Percentiles rank a stretch among this genome's conserved stretches.
Evolutionary conservation across 179 eudicot species (phyloP).

Genomic region (Sideroxylon spinosum): DNA sequence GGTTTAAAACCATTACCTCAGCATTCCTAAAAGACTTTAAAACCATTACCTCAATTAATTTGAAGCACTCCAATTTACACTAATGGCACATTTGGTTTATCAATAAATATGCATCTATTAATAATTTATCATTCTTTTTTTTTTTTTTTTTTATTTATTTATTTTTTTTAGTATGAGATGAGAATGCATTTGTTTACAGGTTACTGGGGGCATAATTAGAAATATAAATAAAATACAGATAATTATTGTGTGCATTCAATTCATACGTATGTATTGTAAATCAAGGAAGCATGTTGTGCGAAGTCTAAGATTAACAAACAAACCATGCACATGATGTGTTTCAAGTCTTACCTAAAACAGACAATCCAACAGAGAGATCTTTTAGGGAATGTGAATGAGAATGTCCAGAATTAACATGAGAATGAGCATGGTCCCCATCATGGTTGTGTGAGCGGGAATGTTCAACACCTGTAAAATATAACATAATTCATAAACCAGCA

Average conservation of each 20-base stretch:
- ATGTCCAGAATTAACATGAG: slow-evolving; percentile 40
- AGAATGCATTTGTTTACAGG: too few species aligned
- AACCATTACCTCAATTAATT: too few species aligned
- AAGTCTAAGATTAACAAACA: not conserved
- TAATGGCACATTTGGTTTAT: too few species aligned
- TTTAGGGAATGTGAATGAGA: slow-evolving; percentile 66
- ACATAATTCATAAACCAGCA: not conserved
- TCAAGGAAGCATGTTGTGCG: not conserved
- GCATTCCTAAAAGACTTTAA: too few species aligned
- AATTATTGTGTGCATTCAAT: too few species aligned
- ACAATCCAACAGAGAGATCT: slow-evolving; percentile 90
- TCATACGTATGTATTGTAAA: not conserved
- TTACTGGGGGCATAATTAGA: too few species aligned
- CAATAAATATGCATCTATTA: too few species aligned
- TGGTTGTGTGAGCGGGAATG: slow-evolving; percentile 66
- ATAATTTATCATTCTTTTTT: too few species aligned
- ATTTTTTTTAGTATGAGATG: too few species aligned
- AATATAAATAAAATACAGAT: too few species aligned
- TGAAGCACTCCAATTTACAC: too few species aligned
- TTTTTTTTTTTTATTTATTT: too few species aligned
- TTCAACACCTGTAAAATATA: slow-evolving; percentile 60
- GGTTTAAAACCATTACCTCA: not conserved
- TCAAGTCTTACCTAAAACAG: slow-evolving; percentile 58
- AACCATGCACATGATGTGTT: not conserved
- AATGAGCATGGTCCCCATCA: slow-evolving; percentile 33